phyloP scores from a whole-genome alignment of 2,329 filamentous ascomycete genomes.

The Arthrobotrys sphaeroides region DNA sequence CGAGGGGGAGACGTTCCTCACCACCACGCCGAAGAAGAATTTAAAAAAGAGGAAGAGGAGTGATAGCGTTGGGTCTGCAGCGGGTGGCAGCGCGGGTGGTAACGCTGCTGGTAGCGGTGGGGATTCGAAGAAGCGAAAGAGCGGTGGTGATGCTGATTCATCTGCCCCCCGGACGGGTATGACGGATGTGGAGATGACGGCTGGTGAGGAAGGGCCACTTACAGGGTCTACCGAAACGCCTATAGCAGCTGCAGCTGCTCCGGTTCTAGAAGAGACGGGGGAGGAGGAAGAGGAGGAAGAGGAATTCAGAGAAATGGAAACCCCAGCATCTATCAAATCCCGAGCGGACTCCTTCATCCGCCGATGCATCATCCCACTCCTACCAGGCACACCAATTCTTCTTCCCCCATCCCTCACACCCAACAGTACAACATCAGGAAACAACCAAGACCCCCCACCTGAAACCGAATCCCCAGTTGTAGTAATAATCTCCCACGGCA shows the following conservation, averaged over 20 bases:
- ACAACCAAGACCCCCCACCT: conserved; percentile 20
- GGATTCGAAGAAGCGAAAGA: conserved; percentile 50
- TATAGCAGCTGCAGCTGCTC: not conserved
- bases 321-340: conserved; percentile 71
- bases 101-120: not conserved
- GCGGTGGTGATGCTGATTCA: conserved; percentile 49
- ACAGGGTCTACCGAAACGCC: not conserved
- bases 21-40: conserved; percentile 27
- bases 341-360: conserved; percentile 75
- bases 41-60: conserved; percentile 59
- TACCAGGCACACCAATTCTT: conserved; percentile 26
- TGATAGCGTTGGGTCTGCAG: conserved; percentile 58
- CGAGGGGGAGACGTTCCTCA: conserved; percentile 71
- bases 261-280: not conserved
- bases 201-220: conserved; percentile 14
- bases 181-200: conserved; percentile 41
- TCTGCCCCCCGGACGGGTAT: conserved; percentile 3
- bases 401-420: conserved; percentile 55
- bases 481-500: conserved; percentile 82
- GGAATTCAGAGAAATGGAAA: conserved; percentile 71
- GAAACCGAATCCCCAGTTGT: conserved; percentile 61
- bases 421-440: conserved; percentile 57
- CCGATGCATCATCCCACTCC: conserved; percentile 69
- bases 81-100: conserved; percentile 40
- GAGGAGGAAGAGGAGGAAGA: conserved; percentile 61